Evolutionary conservation across 2,329 filamentous ascomycete genomes (phyloP).

Genomic region (Ophiostoma quercus): DNA sequence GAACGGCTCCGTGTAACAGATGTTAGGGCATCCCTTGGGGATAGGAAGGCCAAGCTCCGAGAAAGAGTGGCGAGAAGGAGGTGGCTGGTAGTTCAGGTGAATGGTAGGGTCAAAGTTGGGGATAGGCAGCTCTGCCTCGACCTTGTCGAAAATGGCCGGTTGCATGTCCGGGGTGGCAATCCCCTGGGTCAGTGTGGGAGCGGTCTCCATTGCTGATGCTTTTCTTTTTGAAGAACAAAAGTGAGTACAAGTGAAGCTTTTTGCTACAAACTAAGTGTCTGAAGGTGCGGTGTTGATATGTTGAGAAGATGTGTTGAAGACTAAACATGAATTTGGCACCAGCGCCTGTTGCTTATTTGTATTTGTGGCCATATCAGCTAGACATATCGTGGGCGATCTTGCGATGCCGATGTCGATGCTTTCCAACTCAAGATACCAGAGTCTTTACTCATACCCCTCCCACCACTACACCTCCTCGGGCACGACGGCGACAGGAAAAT

Average conservation of each 20-base stretch:
- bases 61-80: conserved; percentile 22
- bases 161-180: conserved; percentile 8
- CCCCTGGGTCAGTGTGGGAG: conserved; percentile 13
- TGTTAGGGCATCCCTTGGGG: conserved; percentile 22
- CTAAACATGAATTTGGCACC: background rate
- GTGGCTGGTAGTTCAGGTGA: conserved; percentile 25
- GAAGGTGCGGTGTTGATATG: background rate
- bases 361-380: conserved; percentile 12
- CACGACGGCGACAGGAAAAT: conserved; percentile 2
- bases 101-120: conserved; percentile 23
- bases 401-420: conserved; percentile 17
- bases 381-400: conserved; percentile 13
- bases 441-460: conserved; percentile 16
- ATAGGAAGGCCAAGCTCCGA: conserved; percentile 22
- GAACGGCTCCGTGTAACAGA: conserved; percentile 25
- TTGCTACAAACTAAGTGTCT: background rate
- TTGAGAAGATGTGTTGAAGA: background rate
- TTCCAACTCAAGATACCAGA: conserved; percentile 2
- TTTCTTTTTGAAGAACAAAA: background rate
- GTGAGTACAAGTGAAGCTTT: background rate
- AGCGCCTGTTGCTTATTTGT: conserved; percentile 15
- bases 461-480: conserved; percentile 7
- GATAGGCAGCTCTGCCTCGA: background rate
- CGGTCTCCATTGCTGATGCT: background rate
- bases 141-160: conserved; percentile 10